phyloP scores from a whole-genome alignment of 2,329 filamentous ascomycete species.

The Ambrosiella beaveri region DNA sequence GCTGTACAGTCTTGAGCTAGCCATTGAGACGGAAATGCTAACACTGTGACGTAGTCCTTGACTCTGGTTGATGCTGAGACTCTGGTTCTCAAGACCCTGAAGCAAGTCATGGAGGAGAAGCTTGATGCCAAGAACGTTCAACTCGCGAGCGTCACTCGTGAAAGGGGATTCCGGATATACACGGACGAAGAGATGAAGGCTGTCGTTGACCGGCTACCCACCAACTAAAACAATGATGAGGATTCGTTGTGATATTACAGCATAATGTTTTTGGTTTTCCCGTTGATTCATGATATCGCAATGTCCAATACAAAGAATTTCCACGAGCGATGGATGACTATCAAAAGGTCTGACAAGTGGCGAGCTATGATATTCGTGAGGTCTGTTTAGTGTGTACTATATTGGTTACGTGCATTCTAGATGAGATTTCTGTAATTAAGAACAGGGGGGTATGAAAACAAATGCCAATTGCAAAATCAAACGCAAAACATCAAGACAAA shows the following conservation, averaged over 20 bases:
- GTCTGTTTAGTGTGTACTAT: neutral
- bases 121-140: slow-evolving; percentile 97
- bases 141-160: slow-evolving; percentile 91
- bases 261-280: slow-evolving; percentile 3
- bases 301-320: neutral
- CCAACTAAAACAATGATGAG: slow-evolving; percentile 29
- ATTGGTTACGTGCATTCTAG: too few species aligned
- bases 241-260: neutral
- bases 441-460: too few species aligned
- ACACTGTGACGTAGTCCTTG: slow-evolving; percentile 43
- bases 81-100: slow-evolving; percentile 88
- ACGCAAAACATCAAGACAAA: neutral
- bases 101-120: slow-evolving; percentile 99
- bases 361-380: too few species aligned
- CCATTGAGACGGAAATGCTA: neutral
- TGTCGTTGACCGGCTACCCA: slow-evolving; percentile 68
- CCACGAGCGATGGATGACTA: neutral
- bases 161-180: slow-evolving; percentile 97
- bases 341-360: neutral
- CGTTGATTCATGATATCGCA: slow-evolving; percentile 8
- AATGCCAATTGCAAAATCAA: neutral
- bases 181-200: slow-evolving; percentile 91
- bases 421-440: too few species aligned
- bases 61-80: slow-evolving; percentile 88
- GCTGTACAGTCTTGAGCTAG: too few species aligned